phyloP scores from a whole-genome alignment of 768 basidiomycete genomes.

The Leccinum arenicola region DNA sequence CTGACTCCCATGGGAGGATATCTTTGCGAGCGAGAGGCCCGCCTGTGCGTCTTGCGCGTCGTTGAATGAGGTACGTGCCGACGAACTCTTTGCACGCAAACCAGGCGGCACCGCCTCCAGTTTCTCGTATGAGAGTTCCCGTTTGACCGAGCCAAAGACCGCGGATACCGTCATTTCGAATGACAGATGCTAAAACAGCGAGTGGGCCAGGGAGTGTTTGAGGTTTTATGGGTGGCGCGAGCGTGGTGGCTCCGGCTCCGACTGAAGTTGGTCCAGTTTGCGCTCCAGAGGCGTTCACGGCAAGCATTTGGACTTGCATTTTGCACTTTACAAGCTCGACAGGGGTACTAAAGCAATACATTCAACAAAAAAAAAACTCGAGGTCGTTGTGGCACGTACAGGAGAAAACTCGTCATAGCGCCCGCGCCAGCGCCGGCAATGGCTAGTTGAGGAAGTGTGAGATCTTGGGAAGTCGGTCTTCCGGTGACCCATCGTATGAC shows the following conservation, averaged over 20 bases:
- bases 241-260: conserved; percentile 14
- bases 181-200: conserved; percentile 57
- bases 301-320: conserved; percentile 95
- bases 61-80: conserved; percentile 55
- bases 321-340: conserved; percentile 96
- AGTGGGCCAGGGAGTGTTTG: conserved; percentile 67
- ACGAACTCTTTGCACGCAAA: conserved; percentile 85
- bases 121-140: conserved; percentile 90
- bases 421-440: conserved; percentile 89
- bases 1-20: conserved; percentile 76
- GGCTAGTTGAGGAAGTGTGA: conserved; percentile 67
- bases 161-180: conserved; percentile 66
- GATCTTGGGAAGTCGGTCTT: conserved; percentile 36
- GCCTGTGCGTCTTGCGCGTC: conserved; percentile 35
- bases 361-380: neutral
- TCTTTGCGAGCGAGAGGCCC: conserved; percentile 37
- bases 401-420: conserved; percentile 76
- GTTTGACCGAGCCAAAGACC: conserved; percentile 98
- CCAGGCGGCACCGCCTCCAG: conserved; percentile 89
- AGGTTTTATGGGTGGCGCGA: conserved; percentile 9
- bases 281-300: conserved; percentile 22
- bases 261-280: conserved; percentile 15
- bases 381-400: conserved; percentile 48
- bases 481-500: conserved; percentile 45
- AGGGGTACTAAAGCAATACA: conserved; percentile 59